phyloP scores from a whole-genome alignment of 164 flowering plant genomes.

The Liriodendron chinense region DNA sequence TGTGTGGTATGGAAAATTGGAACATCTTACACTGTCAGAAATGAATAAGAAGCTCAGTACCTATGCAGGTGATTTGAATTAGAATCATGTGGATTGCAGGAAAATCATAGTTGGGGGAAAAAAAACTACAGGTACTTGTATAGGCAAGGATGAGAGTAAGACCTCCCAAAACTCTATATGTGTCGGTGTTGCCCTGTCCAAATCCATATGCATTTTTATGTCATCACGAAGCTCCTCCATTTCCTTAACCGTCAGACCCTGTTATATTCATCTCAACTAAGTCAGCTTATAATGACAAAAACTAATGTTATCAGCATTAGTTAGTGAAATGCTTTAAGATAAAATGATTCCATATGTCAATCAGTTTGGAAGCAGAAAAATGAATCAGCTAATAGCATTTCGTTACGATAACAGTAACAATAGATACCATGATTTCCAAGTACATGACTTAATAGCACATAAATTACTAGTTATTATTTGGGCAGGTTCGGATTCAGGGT shows the following conservation, averaged over 20 bases:
- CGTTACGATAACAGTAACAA: no score
- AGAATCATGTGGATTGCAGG: neutral
- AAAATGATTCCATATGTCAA: no score
- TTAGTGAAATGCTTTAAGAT: neutral
- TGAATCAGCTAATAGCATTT: neutral
- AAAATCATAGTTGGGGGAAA: neutral
- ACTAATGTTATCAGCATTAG: neutral
- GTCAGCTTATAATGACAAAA: neutral
- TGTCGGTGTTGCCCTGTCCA: conserved; percentile 76
- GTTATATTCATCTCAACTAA: conserved; percentile 15
- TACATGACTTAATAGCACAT: neutral
- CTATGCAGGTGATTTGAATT: no score
- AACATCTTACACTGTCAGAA: no score
- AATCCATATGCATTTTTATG: conserved; percentile 89
- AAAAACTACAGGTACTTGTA: no score
- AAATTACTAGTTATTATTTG: no score
- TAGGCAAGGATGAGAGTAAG: conserved; percentile 6
- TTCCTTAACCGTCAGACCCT: conserved; percentile 94
- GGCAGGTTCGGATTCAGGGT: no score
- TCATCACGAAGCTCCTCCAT: conserved; percentile 96
- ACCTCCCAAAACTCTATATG: conserved; percentile 95
- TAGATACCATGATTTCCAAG: neutral
- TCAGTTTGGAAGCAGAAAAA: neutral
- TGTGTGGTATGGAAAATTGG: no score
- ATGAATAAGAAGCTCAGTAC: no score